These are phyloP conservation scores for Cyathus striatus DNA, from an alignment of 768 basidiomycete genomes.

Conservation along the genomic window DNA sequence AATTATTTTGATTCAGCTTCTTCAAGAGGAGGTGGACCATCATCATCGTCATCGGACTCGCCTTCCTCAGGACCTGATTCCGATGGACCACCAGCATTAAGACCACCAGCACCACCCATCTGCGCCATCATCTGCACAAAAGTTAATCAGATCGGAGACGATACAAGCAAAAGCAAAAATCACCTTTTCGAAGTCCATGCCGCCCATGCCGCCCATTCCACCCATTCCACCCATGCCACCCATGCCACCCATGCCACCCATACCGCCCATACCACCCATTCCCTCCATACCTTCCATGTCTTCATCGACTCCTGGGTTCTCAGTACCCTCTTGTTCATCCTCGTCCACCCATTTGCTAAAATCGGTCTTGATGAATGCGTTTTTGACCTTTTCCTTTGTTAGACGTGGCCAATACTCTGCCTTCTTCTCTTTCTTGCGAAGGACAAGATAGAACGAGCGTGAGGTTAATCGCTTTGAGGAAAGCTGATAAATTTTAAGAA, in stretches of 20 bases:
- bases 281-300: conserved; percentile 46
- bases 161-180: conserved; percentile 2
- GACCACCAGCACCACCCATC: conserved; percentile 27
- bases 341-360: conserved; percentile 96
- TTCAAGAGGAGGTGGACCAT: conserved; percentile 80
- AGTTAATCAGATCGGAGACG: conserved; percentile 18
- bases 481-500: conserved; percentile 31
- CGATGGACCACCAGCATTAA: conserved; percentile 12
- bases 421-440: conserved; percentile 77
- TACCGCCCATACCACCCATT: conserved; percentile 45
- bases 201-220: conserved; percentile 39
- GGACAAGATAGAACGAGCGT: conserved; percentile 59
- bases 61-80: conserved; percentile 31
- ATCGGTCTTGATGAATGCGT: conserved; percentile 87
- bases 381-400: conserved; percentile 82
- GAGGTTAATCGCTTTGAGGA: conserved; percentile 57
- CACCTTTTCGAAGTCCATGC: conserved; percentile 67
- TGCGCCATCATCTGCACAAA: conserved; percentile 44
- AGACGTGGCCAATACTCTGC: conserved; percentile 90
- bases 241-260: conserved; percentile 58
- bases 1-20: conserved; percentile 54
- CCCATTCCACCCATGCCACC: conserved; percentile 46
- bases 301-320: conserved; percentile 37
- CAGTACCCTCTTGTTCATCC: conserved; percentile 83
- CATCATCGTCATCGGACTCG: conserved; percentile 59